Conservation (phyloP, 2,329 filamentous ascomycete genomes). For the Colletotrichum eremochloae region DNA sequence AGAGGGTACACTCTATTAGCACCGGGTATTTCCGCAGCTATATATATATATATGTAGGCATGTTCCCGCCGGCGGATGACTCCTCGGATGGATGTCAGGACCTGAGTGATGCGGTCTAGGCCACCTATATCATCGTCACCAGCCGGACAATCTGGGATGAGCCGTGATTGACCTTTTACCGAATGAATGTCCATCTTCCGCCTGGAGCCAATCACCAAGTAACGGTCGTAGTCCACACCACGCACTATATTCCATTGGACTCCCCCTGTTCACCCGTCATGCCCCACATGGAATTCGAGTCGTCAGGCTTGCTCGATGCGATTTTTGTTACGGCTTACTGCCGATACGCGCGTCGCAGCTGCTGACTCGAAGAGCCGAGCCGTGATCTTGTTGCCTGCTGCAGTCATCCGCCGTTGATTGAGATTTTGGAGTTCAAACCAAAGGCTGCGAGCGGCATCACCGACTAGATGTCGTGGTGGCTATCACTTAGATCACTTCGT, state of each 20-base stretch:
- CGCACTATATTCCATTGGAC: too few species aligned
- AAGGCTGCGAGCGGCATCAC: background rate
- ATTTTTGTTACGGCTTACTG: background rate
- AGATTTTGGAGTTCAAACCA: background rate
- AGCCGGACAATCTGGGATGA: background rate
- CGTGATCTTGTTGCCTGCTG: background rate
- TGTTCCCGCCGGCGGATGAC: background rate
- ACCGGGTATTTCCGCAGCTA: background rate
- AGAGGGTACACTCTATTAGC: background rate
- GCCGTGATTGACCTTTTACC: background rate
- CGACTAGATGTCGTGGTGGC: background rate
- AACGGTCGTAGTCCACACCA: background rate
- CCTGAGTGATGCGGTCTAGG: background rate
- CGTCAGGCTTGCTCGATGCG: background rate
- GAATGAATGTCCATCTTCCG: background rate
- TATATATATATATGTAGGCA: background rate
- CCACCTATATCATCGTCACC: background rate
- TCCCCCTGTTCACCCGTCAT: background rate
- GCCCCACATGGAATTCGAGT: too few species aligned
- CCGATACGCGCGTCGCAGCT: background rate
- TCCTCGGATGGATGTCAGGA: background rate
- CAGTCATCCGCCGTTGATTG: background rate
- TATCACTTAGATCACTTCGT: background rate
- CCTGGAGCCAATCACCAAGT: background rate
- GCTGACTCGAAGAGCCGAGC: too few species aligned